Evolutionary conservation across 2,329 filamentous ascomycete species (phyloP).

Genomic region (Blastomyces emzantsi): DNA sequence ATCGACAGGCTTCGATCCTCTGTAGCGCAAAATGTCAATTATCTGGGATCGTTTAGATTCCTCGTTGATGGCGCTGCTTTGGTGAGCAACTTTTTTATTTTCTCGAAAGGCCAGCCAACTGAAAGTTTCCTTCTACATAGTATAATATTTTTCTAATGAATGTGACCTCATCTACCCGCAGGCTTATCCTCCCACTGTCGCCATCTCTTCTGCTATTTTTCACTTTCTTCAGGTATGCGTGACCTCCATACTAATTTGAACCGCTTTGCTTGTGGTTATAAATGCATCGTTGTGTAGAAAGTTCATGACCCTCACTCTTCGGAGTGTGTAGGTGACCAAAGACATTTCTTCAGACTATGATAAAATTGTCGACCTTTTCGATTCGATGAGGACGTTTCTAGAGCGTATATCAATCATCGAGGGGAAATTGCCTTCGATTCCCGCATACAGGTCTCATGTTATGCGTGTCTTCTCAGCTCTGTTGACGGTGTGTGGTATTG

Average conservation of each 20-base stretch:
- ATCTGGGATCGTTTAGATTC: not conserved
- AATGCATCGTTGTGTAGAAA: not conserved
- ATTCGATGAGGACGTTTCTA: not conserved
- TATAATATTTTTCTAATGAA: not conserved
- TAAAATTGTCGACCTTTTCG: slow-evolving; percentile 1
- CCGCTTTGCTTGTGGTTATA: not conserved
- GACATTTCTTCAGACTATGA: slow-evolving; percentile 1
- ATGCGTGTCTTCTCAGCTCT: not conserved
- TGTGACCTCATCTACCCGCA: not conserved
- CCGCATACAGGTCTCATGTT: slow-evolving; percentile 2
- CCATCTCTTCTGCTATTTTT: slow-evolving; percentile 3
- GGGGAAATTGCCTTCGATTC: slow-evolving; percentile 3
- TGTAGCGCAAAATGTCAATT: not conserved
- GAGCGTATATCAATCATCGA: not conserved
- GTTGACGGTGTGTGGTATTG: not conserved
- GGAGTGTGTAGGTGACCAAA: not conserved
- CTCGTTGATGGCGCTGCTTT: slow-evolving; percentile 4
- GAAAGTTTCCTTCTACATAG: not conserved
- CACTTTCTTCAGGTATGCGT: not conserved
- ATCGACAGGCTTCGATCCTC: slow-evolving; percentile 2
- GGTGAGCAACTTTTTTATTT: not conserved
- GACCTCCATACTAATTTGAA: not conserved
- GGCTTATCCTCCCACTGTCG: not conserved
- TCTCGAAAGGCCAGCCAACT: not conserved
- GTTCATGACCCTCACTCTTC: not conserved